These are phyloP conservation scores for Ceratopteris richardii DNA, from an alignment of 75 land plant genomes.

Conservation along the genomic window DNA sequence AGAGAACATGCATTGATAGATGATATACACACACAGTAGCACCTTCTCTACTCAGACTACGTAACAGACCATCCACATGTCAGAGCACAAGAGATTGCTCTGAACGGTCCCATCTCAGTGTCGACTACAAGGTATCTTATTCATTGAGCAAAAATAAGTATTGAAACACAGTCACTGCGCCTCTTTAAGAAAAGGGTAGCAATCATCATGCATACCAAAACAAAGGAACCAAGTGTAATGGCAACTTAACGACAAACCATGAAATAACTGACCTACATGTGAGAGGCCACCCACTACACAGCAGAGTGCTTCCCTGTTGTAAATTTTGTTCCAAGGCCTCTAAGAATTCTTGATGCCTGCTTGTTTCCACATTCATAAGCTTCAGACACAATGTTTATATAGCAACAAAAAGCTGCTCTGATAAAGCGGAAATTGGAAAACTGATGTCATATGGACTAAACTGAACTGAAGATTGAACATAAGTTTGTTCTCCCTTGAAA, in stretches of 20 bases:
- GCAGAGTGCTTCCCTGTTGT: slow-evolving; percentile 25
- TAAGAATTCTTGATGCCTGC: slow-evolving; percentile 1
- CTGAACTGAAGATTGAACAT: background rate
- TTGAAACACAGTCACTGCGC: too few relatives aligned
- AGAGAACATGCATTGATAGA: too few relatives aligned
- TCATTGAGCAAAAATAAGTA: too few relatives aligned
- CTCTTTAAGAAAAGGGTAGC: too few relatives aligned
- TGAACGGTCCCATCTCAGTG: too few relatives aligned
- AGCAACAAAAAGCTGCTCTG: slow-evolving; percentile 13
- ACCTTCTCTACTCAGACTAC: too few relatives aligned
- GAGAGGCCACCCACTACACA: slow-evolving; percentile 32
- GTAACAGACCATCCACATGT: too few relatives aligned
- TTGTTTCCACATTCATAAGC: slow-evolving; percentile 1
- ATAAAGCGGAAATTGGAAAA: slow-evolving; percentile 1
- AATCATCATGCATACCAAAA: background rate
- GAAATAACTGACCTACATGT: slow-evolving; percentile 28
- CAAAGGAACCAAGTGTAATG: slow-evolving; percentile 7
- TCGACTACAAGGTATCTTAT: too few relatives aligned
- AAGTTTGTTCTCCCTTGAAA: too few relatives aligned
- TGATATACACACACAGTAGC: too few relatives aligned
- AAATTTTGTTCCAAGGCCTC: slow-evolving; percentile 22
- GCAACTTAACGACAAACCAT: slow-evolving; percentile 3
- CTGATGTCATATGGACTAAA: background rate
- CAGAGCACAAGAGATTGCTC: too few relatives aligned
- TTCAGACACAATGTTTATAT: slow-evolving; percentile 1